A percentile compares a stretch with the other conserved stretches of the same genome.
phyloP scores from a whole-genome alignment of 2,329 filamentous ascomycete genomes.

The Claviceps humidiphila region DNA sequence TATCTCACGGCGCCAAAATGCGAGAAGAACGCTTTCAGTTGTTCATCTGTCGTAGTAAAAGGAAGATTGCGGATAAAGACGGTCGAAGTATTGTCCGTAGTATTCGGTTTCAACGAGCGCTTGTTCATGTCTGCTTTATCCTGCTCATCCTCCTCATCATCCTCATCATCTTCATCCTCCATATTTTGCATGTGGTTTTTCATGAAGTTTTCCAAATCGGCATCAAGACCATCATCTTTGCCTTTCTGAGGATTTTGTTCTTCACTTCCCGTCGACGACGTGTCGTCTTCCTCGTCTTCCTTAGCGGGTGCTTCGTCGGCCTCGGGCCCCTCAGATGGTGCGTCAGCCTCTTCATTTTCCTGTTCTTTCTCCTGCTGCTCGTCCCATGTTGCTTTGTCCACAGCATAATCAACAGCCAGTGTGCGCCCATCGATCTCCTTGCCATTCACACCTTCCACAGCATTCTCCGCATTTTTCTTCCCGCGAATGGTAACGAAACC shows the following conservation, averaged over 20 bases:
- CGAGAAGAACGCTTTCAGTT: constrained; percentile 73
- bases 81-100: constrained; percentile 57
- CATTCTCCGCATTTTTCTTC: constrained; percentile 81
- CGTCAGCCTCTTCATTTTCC: constrained; percentile 21
- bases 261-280: constrained; percentile 13
- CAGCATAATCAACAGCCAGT: constrained; percentile 91
- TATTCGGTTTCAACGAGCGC: constrained; percentile 17
- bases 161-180: constrained; percentile 42
- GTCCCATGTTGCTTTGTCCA: constrained; percentile 81
- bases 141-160: constrained; percentile 37
- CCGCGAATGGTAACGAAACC: constrained; percentile 85
- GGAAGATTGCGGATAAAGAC: constrained; percentile 91
- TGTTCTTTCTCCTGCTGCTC: constrained; percentile 36
- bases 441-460: constrained; percentile 73
- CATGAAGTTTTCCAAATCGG: constrained; percentile 41
- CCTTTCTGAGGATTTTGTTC: constrained; percentile 14
- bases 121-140: constrained; percentile 25
- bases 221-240: constrained; percentile 29
- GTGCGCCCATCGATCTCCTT: constrained; percentile 79
- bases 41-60: constrained; percentile 73
- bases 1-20: constrained; percentile 83
- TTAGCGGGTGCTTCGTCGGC: constrained; percentile 18
- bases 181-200: constrained; percentile 44
- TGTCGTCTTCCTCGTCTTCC: constrained; percentile 15
- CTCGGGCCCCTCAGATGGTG: constrained; percentile 19